Evolutionary conservation across 306 rosid genomes (phyloP).

Genomic region (Vigna trinervia): DNA sequence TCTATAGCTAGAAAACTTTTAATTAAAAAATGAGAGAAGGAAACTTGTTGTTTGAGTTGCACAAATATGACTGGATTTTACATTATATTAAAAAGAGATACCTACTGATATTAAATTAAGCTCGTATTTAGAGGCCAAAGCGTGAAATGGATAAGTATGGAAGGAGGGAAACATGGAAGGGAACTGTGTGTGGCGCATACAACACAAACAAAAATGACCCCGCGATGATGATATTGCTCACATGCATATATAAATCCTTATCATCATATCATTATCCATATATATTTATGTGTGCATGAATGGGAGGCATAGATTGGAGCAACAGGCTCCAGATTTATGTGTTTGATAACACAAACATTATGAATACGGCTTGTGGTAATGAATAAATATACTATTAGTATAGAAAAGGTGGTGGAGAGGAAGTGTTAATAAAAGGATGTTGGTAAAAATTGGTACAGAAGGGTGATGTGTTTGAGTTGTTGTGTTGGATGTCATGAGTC

Average conservation of each 20-base stretch:
- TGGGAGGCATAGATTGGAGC: neutral
- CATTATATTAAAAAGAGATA: neutral
- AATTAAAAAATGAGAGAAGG: neutral
- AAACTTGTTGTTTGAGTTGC: constrained; percentile 1
- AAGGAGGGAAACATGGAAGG: constrained; percentile 69
- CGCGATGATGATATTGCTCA: constrained; percentile 28
- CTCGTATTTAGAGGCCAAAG: constrained; percentile 42
- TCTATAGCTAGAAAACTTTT: constrained; percentile 7
- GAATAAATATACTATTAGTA: too few relatives aligned
- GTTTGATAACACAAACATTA: neutral
- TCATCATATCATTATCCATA: constrained; percentile 32
- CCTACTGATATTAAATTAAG: constrained; percentile 34
- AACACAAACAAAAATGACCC: constrained; percentile 61
- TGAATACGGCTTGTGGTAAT: neutral
- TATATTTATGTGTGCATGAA: neutral
- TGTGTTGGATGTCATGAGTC: constrained; percentile 7
- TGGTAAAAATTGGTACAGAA: constrained; percentile 30
- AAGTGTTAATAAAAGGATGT: constrained; percentile 32
- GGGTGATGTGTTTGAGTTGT: constrained; percentile 27
- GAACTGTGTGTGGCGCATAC: constrained; percentile 46
- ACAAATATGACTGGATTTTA: constrained; percentile 36
- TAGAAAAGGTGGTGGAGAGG: constrained; percentile 12
- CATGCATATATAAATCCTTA: constrained; percentile 28
- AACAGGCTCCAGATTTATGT: neutral
- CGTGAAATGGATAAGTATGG: constrained; percentile 49